A percentile compares a stretch with the other conserved stretches of the same genome.
Conservation (phyloP, 768 basidiomycete species). For the Agaricus blazei region DNA sequence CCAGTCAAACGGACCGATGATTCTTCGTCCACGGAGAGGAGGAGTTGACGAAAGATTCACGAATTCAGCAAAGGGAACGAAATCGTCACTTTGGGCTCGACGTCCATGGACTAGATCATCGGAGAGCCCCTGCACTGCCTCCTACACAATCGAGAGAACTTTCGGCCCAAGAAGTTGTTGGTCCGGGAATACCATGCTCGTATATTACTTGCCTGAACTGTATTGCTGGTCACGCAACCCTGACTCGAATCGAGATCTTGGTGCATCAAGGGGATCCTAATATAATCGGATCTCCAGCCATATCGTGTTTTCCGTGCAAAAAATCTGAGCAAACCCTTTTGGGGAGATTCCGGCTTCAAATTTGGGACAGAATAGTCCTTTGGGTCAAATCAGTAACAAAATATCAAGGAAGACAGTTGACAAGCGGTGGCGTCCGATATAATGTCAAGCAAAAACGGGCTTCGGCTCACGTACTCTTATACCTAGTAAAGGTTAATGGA, state of each 20-base stretch:
- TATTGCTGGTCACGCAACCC: constrained; percentile 8
- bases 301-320: constrained; percentile 10
- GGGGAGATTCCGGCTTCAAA: background rate
- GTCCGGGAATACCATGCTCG: constrained; percentile 1
- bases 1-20: constrained; percentile 8
- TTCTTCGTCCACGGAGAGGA: constrained; percentile 11
- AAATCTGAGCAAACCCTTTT: constrained; percentile 8
- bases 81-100: constrained; percentile 3
- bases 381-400: constrained; percentile 9
- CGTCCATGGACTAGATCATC: constrained; percentile 10
- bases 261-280: constrained; percentile 2
- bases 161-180: constrained; percentile 1
- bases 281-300: constrained; percentile 20
- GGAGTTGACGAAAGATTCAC: constrained; percentile 3
- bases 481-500: constrained; percentile 36
- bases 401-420: constrained; percentile 27
- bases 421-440: constrained; percentile 36
- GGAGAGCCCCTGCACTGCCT: constrained; percentile 9
- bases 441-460: constrained; percentile 35
- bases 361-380: constrained; percentile 13
- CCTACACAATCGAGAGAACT: constrained; percentile 1
- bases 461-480: constrained; percentile 36
- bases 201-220: constrained; percentile 6
- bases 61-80: constrained; percentile 5
- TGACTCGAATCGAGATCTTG: constrained; percentile 7